A percentile compares a stretch with the other conserved stretches of the same genome.
Evolutionary conservation across 257 asterid species (phyloP).

Genomic region (Salvia splendens): DNA sequence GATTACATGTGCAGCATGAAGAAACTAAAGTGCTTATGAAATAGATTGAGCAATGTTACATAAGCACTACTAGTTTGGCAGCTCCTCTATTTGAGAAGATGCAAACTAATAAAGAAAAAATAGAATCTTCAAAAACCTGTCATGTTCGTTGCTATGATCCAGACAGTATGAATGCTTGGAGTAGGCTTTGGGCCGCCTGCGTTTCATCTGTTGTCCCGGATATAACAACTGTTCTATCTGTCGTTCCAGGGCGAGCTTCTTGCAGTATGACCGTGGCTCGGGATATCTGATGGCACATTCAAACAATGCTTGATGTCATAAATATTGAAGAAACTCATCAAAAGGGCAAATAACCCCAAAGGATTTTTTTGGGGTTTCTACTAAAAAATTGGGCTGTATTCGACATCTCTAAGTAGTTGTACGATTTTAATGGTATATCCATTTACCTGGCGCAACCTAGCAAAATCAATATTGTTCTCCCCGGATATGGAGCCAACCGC

Average conservation of each 20-base stretch:
- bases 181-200: slow-evolving; percentile 81
- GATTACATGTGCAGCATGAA: not conserved
- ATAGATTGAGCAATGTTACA: not conserved
- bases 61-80: not conserved
- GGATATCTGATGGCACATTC: slow-evolving; percentile 53
- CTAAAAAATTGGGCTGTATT: not conserved
- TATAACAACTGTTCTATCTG: slow-evolving; percentile 51
- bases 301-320: too few relatives aligned
- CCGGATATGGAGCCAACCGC: slow-evolving; percentile 57
- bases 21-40: not conserved
- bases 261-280: slow-evolving; percentile 66
- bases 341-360: not conserved
- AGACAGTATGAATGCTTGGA: slow-evolving; percentile 67
- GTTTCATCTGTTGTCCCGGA: slow-evolving; percentile 76
- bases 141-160: slow-evolving; percentile 32
- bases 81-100: slow-evolving; percentile 15
- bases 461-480: slow-evolving; percentile 62
- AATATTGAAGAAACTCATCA: not conserved
- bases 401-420: not conserved
- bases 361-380: not conserved
- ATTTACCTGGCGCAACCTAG: slow-evolving; percentile 66
- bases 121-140: slow-evolving; percentile 1
- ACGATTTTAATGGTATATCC: not conserved
- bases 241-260: slow-evolving; percentile 57
- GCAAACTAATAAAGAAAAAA: slow-evolving; percentile 7